Evolutionary conservation across 2,329 filamentous ascomycete genomes (phyloP), one percentile per base, ranked within the genome.

Genomic region (Calonectria hawksworthii): DNA sequence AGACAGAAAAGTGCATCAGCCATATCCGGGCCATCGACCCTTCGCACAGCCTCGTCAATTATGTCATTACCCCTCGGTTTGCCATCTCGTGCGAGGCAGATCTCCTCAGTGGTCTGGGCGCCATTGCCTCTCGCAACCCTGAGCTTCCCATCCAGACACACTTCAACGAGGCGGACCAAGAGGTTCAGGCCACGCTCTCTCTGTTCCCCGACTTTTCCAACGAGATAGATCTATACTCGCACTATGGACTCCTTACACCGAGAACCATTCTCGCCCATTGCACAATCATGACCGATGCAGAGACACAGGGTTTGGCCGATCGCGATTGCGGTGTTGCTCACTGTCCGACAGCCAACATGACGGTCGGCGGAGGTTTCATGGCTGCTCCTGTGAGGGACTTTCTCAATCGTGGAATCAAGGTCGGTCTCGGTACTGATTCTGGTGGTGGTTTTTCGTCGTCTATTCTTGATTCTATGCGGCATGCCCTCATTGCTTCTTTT

Each of bases 181-280:
- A 94, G 81, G 90, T 92, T 68, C 76, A 85, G 1, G 87, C 88
- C 26, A 93, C 92, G 0, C 83, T 82, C 10, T 81, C 86, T 0
- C 83, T 94, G 3, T 93, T 93, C 77, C 91, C 91, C 0, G 82
- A 86, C 0, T 91, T 91, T 65, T 77, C 80, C 2, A 91, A 86
- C 69, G 92, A 94, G 81, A 90, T 88, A 0, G 91, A 93, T 68
- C 84, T 94, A 4, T 94, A 94, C 78, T 84, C 86, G 13, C 81
- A 86, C 76, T 92, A 88, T 73, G 88, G 88, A 0, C 83, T 94
- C 5, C 85, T 94, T 8, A 89, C 85, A 1, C 75, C 84, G 4
- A 87, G 90, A 11, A 89, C 90, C 0, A 93, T 94, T 71, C 88
- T 94, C 0, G 93, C 93, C 0, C 93, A 94, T 80, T 93, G 92